Evolutionary conservation across 257 asterid genomes (phyloP), one percentile per base, ranked within the genome.

Genomic region (Galeopsis tetrahit): DNA sequence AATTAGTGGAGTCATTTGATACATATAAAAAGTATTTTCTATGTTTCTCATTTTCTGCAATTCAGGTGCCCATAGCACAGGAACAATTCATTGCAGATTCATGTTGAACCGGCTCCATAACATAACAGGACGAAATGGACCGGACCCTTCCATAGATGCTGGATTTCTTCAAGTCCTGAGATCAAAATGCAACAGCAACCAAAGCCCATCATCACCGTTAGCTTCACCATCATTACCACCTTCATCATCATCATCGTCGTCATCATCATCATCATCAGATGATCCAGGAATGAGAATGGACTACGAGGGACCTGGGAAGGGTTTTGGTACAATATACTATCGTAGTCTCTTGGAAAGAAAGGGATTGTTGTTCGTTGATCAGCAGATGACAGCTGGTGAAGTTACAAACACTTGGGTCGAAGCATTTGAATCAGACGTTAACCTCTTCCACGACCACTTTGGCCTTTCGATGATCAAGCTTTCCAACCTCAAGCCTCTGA

Each of bases 11-110:
- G 51, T 44, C 51, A 44, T 44, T 10, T 44, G 51, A 44, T 44
- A 44, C 49, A 43, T 13, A 43, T 2, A 43, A 31, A 9, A 5
- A 55, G 10, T 14, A 15, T 38, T 48, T 36, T 13, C 14, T 14
- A 21, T 39, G 53, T 42, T 2, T 55, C 14, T 33, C 32, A 51
- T 14, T 14, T 14, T 11, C 2, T 44, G 10, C 7, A 21, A 0
- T n/a, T 72, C 49, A 90, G 98, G 95, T 56, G 93, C 89, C 48
- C 97, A 90, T 81, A 93, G 96, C 82, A 86, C 84, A 1, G 98
- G 98, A 70, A 78, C 79, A 61, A 77, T 93, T 46, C 96, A 86
- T 73, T 89, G 97, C 85, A 78, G 75, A 51, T 90, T 90, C 81
- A 70, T 93, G 69, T 8, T 0, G 49, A 52, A 74, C 71, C 80